Evolutionary conservation across 192 early-diverging fungal genomes (phyloP), one percentile per base, ranked within the genome.

Genomic region (Coemansia umbellata): DNA sequence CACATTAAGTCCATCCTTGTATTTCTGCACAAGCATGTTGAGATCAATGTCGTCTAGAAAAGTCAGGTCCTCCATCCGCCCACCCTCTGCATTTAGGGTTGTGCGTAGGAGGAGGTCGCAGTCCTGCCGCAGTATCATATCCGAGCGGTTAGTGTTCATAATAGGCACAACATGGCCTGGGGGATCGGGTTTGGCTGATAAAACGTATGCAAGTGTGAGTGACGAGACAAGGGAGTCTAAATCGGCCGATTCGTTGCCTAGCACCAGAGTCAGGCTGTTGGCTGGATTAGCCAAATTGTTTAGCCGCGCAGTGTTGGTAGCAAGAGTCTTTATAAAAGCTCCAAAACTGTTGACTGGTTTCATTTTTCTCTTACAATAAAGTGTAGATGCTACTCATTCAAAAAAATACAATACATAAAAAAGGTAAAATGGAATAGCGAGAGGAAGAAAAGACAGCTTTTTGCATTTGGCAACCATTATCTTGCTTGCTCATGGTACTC

Each of bases 171-270:
- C 48, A 3, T 44, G n/a, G 35, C 1, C 26, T 13, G n/a, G 2
- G 33, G 14, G 23, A 13, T 33, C 13, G 32, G 7, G 6, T 9
- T 30, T n/a, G 3, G 11, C 27, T 14, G 22, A 21, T 19, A 79
- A 63, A 8, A 28, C 49, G 37, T 71, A 79, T 1, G 78, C 65
- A 7, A 74, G 63, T 0, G 64, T 35, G 0, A 79, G 50, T 4
- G 78, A 74, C 23, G 67, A 70, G 5, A 67, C 72, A 51, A 79
- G 60, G 1, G 78, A 79, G 37, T 79, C 78, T 3, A 79, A 37
- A 49, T 79, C 78, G 15, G 74, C 74, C 1, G 74, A 77, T 56
- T 77, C 74, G 32, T 77, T 77, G 27, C 74, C 74, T 17, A 77
- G 55, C 2, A 77, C 74, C 30, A 77, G 36, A 7, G 73, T 69